phyloP scores from a whole-genome alignment of 352 stramenopile species.

The Phytopythium montanum region DNA sequence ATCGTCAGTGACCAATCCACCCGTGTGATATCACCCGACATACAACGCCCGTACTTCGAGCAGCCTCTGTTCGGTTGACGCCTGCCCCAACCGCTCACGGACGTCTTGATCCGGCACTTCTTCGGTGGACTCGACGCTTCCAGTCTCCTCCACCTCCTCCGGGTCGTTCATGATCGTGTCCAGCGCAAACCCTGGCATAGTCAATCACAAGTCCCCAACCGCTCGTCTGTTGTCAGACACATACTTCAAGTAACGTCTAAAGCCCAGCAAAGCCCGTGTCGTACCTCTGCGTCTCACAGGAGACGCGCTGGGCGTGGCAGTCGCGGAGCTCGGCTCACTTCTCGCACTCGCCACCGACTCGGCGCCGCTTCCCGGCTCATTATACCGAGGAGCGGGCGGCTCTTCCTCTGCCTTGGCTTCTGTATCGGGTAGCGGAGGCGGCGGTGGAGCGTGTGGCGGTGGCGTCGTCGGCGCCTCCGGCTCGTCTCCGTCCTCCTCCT shows the following conservation, averaged over 20 bases:
- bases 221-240: neutral
- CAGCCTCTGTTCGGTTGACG: slow-evolving; percentile 39
- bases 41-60: slow-evolving; percentile 31
- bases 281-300: slow-evolving; percentile 34
- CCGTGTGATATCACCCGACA: neutral
- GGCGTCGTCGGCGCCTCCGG: slow-evolving; percentile 11
- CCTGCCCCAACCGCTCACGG: slow-evolving; percentile 31
- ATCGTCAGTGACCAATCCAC: neutral
- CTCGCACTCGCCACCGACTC: slow-evolving; percentile 6
- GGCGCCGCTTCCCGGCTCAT: neutral
- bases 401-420: neutral
- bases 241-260: neutral
- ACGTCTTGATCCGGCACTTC: slow-evolving; percentile 53
- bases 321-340: slow-evolving; percentile 18
- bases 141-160: slow-evolving; percentile 22
- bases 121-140: slow-evolving; percentile 10
- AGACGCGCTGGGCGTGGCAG: slow-evolving; percentile 29
- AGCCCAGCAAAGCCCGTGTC: neutral
- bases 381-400: neutral
- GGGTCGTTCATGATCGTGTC: slow-evolving; percentile 50
- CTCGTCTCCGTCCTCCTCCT: slow-evolving; percentile 16
- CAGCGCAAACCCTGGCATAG: slow-evolving; percentile 19
- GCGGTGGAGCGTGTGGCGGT: neutral
- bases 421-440: neutral
- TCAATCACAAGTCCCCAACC: neutral